phyloP scores from a whole-genome alignment of 2,329 filamentous ascomycete species.

The Didymella segeticola region DNA sequence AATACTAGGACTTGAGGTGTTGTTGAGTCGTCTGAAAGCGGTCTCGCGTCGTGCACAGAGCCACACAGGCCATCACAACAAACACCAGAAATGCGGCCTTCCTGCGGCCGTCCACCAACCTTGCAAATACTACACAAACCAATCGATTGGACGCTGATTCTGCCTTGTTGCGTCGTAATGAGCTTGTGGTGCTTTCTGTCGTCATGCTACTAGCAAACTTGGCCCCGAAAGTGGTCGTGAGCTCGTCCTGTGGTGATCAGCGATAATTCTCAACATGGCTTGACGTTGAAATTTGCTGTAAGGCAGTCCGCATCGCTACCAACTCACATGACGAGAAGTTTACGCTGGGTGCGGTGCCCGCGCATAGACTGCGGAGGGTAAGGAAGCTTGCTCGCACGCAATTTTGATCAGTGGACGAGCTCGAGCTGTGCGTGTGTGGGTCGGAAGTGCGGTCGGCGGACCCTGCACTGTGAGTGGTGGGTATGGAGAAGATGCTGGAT shows the following conservation, averaged over 20 bases:
- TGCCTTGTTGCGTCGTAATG: constrained; percentile 26
- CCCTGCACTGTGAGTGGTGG: constrained; percentile 29
- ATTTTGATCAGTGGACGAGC: constrained; percentile 50
- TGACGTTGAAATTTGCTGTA: constrained; percentile 52
- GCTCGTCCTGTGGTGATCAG: constrained; percentile 14
- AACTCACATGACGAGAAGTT: constrained; percentile 50
- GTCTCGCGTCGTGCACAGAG: constrained; percentile 40
- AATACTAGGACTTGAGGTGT: constrained; percentile 31
- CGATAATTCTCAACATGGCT: constrained; percentile 23
- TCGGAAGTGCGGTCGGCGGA: constrained; percentile 39
- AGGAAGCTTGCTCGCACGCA: constrained; percentile 44
- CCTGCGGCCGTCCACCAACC: constrained; percentile 39
- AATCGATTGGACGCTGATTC: constrained; percentile 37
- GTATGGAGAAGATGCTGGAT: constrained; percentile 30
- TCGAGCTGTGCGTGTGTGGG: constrained; percentile 47
- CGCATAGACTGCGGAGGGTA: constrained; percentile 42
- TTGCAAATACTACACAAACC: constrained; percentile 40
- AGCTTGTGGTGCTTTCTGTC: constrained; percentile 25
- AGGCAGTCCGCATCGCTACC: constrained; percentile 44
- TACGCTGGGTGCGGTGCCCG: constrained; percentile 49
- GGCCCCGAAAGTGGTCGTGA: constrained; percentile 26
- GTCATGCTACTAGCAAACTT: constrained; percentile 26
- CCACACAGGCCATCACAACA: constrained; percentile 43
- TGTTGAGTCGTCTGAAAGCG: constrained; percentile 36
- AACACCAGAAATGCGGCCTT: constrained; percentile 42